Conservation (phyloP, 495 filamentous ascomycete genomes). For the Elasticomyces elasticus region DNA sequence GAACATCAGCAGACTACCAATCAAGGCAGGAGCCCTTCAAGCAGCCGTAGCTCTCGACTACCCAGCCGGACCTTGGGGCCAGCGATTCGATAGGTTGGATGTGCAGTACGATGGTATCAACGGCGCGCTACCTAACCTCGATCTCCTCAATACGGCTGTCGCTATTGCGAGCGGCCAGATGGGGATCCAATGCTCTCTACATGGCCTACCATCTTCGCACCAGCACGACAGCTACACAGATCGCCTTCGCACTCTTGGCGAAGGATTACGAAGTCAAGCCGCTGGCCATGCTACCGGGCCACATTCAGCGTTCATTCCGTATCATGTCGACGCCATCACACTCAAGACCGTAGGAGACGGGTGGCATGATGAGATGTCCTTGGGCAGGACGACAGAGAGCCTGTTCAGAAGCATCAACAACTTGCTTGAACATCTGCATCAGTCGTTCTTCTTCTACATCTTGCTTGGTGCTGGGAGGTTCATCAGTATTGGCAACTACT, state of each 20-base stretch:
- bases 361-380: slow-evolving; percentile 93
- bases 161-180: slow-evolving; percentile 83
- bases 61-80: slow-evolving; percentile 52
- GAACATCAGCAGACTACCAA: slow-evolving; percentile 60
- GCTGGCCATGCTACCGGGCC: slow-evolving; percentile 83
- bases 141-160: slow-evolving; percentile 90
- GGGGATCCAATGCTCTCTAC: slow-evolving; percentile 71
- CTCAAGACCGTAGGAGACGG: slow-evolving; percentile 81
- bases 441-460: slow-evolving; percentile 98
- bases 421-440: slow-evolving; percentile 88
- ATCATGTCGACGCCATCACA: slow-evolving; percentile 94
- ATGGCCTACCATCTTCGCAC: slow-evolving; percentile 78
- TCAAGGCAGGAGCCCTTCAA: slow-evolving; percentile 89
- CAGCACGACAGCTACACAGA: slow-evolving; percentile 75
- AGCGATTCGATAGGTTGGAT: slow-evolving; percentile 74
- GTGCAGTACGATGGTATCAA: slow-evolving; percentile 95
- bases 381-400: slow-evolving; percentile 82
- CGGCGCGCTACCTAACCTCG: slow-evolving; percentile 87
- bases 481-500: slow-evolving; percentile 94
- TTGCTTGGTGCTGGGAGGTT: slow-evolving; percentile 83
- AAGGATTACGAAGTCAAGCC: slow-evolving; percentile 87
- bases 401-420: slow-evolving; percentile 90
- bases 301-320: slow-evolving; percentile 92
- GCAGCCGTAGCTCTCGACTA: slow-evolving; percentile 92
- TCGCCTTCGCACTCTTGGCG: slow-evolving; percentile 77